A percentile compares a stretch with the other conserved stretches of the same genome.
phyloP scores from a whole-genome alignment of 179 eudicot species.

The Monotropa hypopitys region DNA sequence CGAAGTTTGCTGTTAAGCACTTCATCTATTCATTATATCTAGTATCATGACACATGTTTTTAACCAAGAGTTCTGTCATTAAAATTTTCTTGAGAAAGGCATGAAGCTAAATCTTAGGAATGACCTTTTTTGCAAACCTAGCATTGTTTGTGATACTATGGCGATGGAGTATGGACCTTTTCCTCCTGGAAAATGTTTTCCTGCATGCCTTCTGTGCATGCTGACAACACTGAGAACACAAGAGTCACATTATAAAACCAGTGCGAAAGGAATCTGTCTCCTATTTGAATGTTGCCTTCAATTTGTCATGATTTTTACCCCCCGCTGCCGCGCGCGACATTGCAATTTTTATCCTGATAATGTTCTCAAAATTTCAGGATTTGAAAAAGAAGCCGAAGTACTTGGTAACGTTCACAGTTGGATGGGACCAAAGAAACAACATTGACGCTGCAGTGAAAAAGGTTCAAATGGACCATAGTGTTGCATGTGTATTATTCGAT shows the following conservation, averaged over 20 bases:
- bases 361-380: conserved; percentile 27
- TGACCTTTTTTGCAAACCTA: not conserved
- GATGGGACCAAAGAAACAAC: conserved; percentile 24
- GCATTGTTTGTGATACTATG: not conserved
- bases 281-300: not conserved
- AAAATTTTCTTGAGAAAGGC: not conserved
- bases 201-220: conserved; percentile 1
- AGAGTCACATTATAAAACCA: not conserved
- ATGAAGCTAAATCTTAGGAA: not conserved
- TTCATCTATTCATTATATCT: not conserved
- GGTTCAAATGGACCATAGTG: conserved; percentile 25
- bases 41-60: not conserved
- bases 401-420: conserved; percentile 39
- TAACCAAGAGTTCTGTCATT: not conserved
- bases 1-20: not conserved
- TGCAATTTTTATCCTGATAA: conserved; percentile 2
- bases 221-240: not conserved
- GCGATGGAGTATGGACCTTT: not conserved
- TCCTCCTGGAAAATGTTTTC: not conserved
- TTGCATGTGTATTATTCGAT: conserved; percentile 21
- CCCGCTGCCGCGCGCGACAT: not conserved
- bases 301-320: not conserved
- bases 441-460: conserved; percentile 48
- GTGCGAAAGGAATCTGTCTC: conserved; percentile 1
- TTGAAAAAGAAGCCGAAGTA: conserved; percentile 25